phyloP scores from a whole-genome alignment of 2,329 filamentous ascomycete species.

The Anthostomella pinea region DNA sequence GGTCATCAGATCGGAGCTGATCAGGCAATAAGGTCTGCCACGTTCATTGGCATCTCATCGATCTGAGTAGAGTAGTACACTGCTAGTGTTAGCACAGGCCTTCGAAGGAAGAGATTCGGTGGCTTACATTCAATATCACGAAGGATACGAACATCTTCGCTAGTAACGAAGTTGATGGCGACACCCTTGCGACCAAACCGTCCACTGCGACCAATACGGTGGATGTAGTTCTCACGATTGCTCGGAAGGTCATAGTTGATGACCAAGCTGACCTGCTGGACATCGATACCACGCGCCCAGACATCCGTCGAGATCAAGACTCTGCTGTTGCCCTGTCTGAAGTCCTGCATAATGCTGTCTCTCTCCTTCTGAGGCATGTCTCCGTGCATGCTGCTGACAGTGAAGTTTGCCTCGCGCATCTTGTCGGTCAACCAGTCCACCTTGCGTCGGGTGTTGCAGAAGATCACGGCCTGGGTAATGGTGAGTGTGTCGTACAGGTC shows the following conservation, averaged over 20 bases:
- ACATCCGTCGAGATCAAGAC: slow-evolving; percentile 97
- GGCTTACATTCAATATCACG: slow-evolving; percentile 88
- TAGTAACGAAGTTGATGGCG: slow-evolving; percentile 99
- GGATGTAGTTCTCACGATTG: slow-evolving; percentile 99
- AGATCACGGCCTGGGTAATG: slow-evolving; percentile 98
- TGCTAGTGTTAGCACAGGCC: slow-evolving; percentile 32
- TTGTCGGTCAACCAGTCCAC: slow-evolving; percentile 99
- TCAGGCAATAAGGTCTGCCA: slow-evolving; percentile 59
- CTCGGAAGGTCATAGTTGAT: slow-evolving; percentile 99
- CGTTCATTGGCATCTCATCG: slow-evolving; percentile 99
- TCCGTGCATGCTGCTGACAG: slow-evolving; percentile 96
- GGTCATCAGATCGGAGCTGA: no score
- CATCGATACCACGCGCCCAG: slow-evolving; percentile 97
- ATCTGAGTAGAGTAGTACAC: slow-evolving; percentile 97
- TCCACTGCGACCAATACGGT: slow-evolving; percentile 93
- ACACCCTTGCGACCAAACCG: slow-evolving; percentile 98
- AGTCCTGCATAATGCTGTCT: slow-evolving; percentile 99
- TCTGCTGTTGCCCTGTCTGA: slow-evolving; percentile 91
- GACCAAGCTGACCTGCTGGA: slow-evolving; percentile 95
- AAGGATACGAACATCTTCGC: slow-evolving; percentile 94
- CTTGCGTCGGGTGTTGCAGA: slow-evolving; percentile 98
- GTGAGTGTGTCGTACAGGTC: slow-evolving; percentile 98
- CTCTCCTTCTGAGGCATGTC: slow-evolving; percentile 99
- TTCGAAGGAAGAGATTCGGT: neutral
- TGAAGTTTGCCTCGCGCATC: slow-evolving; percentile 98